Evolutionary conservation across 2,329 filamentous ascomycete genomes (phyloP).

Genomic region (Pseudogymnoascus sp.): DNA sequence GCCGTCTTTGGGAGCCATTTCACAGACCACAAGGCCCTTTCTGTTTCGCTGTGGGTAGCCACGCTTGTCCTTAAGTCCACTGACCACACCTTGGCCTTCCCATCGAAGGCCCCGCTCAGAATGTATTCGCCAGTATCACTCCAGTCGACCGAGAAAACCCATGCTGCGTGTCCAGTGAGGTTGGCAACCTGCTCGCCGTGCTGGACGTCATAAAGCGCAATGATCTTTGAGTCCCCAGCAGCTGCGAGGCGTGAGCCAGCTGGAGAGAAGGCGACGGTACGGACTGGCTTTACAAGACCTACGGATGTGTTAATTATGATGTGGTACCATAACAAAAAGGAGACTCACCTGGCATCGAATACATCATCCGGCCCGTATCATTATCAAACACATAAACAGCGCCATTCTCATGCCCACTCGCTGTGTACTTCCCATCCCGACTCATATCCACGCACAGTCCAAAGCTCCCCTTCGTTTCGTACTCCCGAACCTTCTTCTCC

Average conservation of each 20-base stretch:
- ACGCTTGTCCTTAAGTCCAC: slow-evolving; percentile 77
- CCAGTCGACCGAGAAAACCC: slow-evolving; percentile 90
- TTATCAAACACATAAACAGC: slow-evolving; percentile 94
- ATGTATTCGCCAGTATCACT: slow-evolving; percentile 87
- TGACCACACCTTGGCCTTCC: slow-evolving; percentile 94
- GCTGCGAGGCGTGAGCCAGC: slow-evolving; percentile 77
- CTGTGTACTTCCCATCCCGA: slow-evolving; percentile 73
- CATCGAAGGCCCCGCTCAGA: slow-evolving; percentile 80
- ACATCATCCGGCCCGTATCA: slow-evolving; percentile 72
- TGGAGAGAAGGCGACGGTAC: slow-evolving; percentile 80
- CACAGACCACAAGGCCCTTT: slow-evolving; percentile 74
- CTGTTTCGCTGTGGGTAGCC: slow-evolving; percentile 86
- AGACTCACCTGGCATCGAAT: slow-evolving; percentile 69
- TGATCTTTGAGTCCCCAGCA: slow-evolving; percentile 79
- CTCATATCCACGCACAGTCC: slow-evolving; percentile 79
- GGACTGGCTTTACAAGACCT: slow-evolving; percentile 82
- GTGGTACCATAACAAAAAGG: neutral
- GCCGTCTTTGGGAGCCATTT: slow-evolving; percentile 70
- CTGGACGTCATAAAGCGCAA: slow-evolving; percentile 84
- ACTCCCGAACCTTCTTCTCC: slow-evolving; percentile 63
- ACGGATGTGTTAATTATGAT: neutral
- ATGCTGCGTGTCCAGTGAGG: slow-evolving; percentile 68
- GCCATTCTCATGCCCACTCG: slow-evolving; percentile 87
- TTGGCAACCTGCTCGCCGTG: slow-evolving; percentile 91
- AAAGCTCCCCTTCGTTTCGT: slow-evolving; percentile 89